phyloP scores from a whole-genome alignment of 2,329 filamentous ascomycete genomes.

The Phialemonium atrogriseum region DNA sequence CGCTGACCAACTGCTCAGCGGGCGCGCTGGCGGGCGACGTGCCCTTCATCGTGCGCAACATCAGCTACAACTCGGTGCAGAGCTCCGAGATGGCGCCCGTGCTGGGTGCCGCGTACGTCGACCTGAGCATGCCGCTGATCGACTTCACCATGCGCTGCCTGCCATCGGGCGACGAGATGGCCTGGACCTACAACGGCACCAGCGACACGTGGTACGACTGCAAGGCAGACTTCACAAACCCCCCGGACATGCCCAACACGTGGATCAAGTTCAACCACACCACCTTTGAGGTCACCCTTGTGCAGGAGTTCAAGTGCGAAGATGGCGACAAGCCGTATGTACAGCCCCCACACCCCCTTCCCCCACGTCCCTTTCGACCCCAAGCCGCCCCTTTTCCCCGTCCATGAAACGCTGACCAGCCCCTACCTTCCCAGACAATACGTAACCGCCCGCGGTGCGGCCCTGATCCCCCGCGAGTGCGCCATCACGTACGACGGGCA shows the following conservation, averaged over 20 bases:
- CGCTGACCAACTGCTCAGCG: constrained; percentile 3
- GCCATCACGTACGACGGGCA: constrained; percentile 1
- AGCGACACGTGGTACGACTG: constrained; percentile 4
- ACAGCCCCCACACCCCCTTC: background rate
- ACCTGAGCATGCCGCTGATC: constrained; percentile 4
- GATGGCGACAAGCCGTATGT: constrained; percentile 1
- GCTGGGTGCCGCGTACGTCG: constrained; percentile 2
- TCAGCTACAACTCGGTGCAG: constrained; percentile 4
- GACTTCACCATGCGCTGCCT: constrained; percentile 4
- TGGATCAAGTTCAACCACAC: constrained; percentile 5
- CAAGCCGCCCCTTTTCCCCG: no score
- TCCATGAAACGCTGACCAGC: background rate
- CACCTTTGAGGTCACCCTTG: constrained; percentile 2
- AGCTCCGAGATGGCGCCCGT: constrained; percentile 1
- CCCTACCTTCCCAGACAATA: background rate
- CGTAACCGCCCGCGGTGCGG: background rate
- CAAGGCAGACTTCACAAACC: constrained; percentile 3
- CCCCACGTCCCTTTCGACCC: no score
- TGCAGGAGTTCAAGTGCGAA: constrained; percentile 3
- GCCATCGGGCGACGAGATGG: constrained; percentile 3
- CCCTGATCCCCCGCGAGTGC: background rate
- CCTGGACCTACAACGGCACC: constrained; percentile 1
- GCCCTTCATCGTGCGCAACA: constrained; percentile 2
- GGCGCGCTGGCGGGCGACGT: background rate
- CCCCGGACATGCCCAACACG: constrained; percentile 1